Evolutionary conservation across 352 stramenopile species (phyloP).

Genomic region (Globisporangium canariense): DNA sequence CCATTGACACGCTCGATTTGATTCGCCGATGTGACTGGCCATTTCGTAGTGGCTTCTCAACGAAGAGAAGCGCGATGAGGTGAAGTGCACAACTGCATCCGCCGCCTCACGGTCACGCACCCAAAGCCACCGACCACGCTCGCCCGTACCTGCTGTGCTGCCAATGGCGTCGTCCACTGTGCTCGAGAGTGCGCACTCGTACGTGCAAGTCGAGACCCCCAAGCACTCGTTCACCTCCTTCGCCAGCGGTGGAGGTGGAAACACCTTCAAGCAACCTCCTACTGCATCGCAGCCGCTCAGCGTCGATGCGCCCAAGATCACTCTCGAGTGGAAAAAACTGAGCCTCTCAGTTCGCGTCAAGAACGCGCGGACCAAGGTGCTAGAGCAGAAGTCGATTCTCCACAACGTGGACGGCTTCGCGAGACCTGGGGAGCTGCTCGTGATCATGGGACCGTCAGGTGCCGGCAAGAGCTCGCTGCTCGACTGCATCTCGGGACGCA

Average conservation of each 20-base stretch:
- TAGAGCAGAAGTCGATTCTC: slow-evolving; percentile 55
- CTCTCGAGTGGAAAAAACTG: slow-evolving; percentile 44
- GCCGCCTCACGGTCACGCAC: too few relatives aligned
- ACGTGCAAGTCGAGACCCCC: not conserved
- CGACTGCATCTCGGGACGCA: slow-evolving; percentile 91
- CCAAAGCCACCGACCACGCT: too few relatives aligned
- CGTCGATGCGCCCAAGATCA: not conserved
- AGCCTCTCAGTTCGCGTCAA: slow-evolving; percentile 26
- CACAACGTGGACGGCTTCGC: slow-evolving; percentile 42
- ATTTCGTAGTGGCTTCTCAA: too few relatives aligned
- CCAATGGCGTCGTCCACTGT: not conserved
- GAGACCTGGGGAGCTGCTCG: slow-evolving; percentile 46
- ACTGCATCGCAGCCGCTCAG: too few relatives aligned
- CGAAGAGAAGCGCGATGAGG: too few relatives aligned
- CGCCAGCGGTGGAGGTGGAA: not conserved
- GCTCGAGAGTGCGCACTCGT: not conserved
- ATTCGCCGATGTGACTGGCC: too few relatives aligned
- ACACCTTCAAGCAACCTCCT: not conserved
- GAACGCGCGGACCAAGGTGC: slow-evolving; percentile 39
- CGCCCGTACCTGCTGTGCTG: not conserved
- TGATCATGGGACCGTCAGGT: slow-evolving; percentile 66
- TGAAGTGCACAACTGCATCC: too few relatives aligned
- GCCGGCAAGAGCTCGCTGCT: slow-evolving; percentile 92
- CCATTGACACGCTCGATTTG: too few relatives aligned
- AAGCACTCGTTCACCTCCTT: not conserved